Conservation (phyloP, 768 basidiomycete species). For the Pseudohyphozyma bogoriensis region DNA sequence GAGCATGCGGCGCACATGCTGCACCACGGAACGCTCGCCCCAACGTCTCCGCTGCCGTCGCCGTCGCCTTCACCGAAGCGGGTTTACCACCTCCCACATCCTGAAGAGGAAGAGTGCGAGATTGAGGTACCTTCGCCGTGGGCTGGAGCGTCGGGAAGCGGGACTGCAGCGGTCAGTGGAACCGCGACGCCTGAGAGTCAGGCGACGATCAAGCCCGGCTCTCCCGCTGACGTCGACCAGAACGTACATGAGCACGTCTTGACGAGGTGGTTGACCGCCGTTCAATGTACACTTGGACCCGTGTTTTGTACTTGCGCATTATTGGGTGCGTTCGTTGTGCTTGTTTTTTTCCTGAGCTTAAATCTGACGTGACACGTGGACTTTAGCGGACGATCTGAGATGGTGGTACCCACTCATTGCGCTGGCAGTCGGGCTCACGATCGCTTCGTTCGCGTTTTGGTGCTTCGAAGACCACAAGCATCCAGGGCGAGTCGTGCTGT, state of each 20-base stretch:
- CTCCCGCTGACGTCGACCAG: not conserved
- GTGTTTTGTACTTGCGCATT: constrained; percentile 63
- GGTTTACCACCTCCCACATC: no score
- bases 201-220: no score
- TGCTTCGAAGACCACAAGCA: constrained; percentile 51
- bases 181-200: no score
- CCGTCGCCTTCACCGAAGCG: no score
- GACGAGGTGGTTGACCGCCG: constrained; percentile 65
- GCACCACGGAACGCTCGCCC: no score
- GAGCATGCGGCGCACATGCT: no score
- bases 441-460: constrained; percentile 50
- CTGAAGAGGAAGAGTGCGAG: no score
- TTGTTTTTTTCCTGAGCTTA: constrained; percentile 24
- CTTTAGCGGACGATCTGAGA: constrained; percentile 16
- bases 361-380: not conserved
- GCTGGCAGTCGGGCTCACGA: constrained; percentile 48
- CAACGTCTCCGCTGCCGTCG: no score
- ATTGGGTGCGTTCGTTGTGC: constrained; percentile 51
- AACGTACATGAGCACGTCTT: constrained; percentile 27
- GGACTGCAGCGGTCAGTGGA: no score
- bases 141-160: no score
- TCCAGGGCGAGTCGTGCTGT: constrained; percentile 55
- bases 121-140: no score
- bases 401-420: constrained; percentile 51
- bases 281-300: constrained; percentile 73